Percentiles rank a stretch among this genome's conserved stretches.
phyloP scores from a whole-genome alignment of 768 basidiomycete species.

The Psilocybe cubensis region DNA sequence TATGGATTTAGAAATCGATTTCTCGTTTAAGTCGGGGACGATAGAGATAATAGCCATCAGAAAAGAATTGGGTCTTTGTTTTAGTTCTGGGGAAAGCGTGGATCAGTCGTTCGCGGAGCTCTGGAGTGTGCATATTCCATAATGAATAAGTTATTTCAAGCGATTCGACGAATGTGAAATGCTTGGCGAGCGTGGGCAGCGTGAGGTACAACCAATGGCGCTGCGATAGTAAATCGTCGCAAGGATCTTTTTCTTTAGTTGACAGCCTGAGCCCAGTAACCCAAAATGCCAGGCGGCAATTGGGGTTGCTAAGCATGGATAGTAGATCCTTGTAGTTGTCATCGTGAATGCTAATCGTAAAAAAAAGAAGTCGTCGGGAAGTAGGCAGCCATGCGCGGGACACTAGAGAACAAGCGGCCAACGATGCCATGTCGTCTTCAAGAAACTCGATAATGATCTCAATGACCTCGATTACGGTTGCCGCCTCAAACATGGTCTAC shows the following conservation, averaged over 20 bases:
- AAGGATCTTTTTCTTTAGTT: no score
- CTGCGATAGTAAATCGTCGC: no score
- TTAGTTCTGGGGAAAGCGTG: not conserved
- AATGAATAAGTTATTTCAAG: not conserved
- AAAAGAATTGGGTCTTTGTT: not conserved
- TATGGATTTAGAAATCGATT: slow-evolving; percentile 1
- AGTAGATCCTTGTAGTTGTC: not conserved
- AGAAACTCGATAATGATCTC: slow-evolving; percentile 21
- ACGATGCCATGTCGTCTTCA: slow-evolving; percentile 17
- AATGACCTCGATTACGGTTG: slow-evolving; percentile 28
- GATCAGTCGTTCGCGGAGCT: not conserved
- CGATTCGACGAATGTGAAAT: slow-evolving; percentile 1
- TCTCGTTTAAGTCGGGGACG: not conserved
- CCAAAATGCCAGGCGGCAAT: slow-evolving; percentile 3
- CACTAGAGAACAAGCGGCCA: slow-evolving; percentile 26
- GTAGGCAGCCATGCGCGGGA: slow-evolving; percentile 23
- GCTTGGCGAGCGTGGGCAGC: not conserved
- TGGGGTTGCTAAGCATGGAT: not conserved
- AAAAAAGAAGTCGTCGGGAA: slow-evolving; percentile 22
- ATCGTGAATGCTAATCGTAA: not conserved
- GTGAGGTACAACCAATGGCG: not conserved
- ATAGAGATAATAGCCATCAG: not conserved
- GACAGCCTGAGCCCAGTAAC: slow-evolving; percentile 1
- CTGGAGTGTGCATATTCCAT: not conserved
- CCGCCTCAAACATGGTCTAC: no score